These are phyloP conservation scores for Austroboletus festivus DNA, from an alignment of 768 basidiomycete genomes.

Conservation along the genomic window DNA sequence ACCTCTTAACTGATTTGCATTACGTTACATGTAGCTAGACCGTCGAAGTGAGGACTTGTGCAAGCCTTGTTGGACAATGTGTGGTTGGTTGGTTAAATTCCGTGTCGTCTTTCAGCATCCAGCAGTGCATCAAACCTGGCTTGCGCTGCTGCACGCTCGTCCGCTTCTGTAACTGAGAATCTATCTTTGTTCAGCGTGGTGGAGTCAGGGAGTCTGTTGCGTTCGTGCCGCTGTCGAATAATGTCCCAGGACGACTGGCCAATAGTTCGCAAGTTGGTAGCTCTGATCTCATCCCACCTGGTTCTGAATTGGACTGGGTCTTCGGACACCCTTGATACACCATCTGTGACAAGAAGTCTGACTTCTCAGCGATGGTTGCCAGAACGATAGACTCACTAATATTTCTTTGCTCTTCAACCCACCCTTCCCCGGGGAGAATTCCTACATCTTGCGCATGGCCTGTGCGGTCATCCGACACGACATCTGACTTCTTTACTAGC, in stretches of 20 bases:
- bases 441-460: slow-evolving; percentile 3
- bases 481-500: slow-evolving; percentile 16
- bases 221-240: slow-evolving; percentile 58
- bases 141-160: slow-evolving; percentile 46
- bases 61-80: neutral
- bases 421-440: slow-evolving; percentile 15
- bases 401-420: slow-evolving; percentile 10
- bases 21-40: slow-evolving; percentile 2
- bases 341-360: slow-evolving; percentile 6
- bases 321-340: slow-evolving; percentile 1
- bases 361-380: neutral
- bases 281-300: slow-evolving; percentile 68
- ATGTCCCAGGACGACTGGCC: slow-evolving; percentile 63
- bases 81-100: too few species aligned
- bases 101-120: slow-evolving; percentile 50
- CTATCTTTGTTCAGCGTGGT: slow-evolving; percentile 5
- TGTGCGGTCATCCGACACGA: slow-evolving; percentile 3
- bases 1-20: slow-evolving; percentile 5
- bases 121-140: slow-evolving; percentile 57
- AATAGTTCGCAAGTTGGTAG: slow-evolving; percentile 42
- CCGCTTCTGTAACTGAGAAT: slow-evolving; percentile 12
- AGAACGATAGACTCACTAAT: slow-evolving; percentile 12
- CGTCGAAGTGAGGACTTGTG: neutral
- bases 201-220: slow-evolving; percentile 18
- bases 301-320: slow-evolving; percentile 23